These are phyloP conservation scores for Podaxis pistillaris DNA, from an alignment of 768 basidiomycete species.

Conservation along the genomic window DNA sequence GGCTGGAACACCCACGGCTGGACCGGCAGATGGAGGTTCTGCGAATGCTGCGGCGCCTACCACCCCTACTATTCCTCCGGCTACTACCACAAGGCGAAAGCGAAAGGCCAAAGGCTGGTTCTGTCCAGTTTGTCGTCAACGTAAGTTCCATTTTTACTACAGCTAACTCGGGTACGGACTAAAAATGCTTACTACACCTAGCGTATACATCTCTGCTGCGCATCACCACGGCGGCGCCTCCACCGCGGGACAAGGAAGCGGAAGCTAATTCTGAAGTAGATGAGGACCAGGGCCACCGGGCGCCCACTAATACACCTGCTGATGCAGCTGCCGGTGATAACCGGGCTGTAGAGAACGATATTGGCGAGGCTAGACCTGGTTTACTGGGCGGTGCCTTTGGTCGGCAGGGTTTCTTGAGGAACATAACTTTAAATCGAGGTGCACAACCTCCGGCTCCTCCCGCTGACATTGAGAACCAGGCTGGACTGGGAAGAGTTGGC, in stretches of 20 bases:
- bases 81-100: conserved; percentile 64
- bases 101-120: conserved; percentile 97
- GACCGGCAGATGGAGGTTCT: conserved; percentile 22
- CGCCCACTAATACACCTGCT: background rate
- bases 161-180: background rate
- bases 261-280: conserved; percentile 23
- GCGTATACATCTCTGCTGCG: conserved; percentile 88
- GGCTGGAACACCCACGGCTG: conserved; percentile 32
- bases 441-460: conserved; percentile 9
- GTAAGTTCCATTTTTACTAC: conserved; percentile 46
- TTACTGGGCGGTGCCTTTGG: conserved; percentile 20
- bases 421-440: conserved; percentile 19
- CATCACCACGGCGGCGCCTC: conserved; percentile 69
- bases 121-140: conserved; percentile 95
- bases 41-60: conserved; percentile 28
- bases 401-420: conserved; percentile 31
- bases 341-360: background rate
- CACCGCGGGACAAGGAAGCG: conserved; percentile 26
- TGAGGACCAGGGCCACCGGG: conserved; percentile 15
- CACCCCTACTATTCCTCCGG: conserved; percentile 23
- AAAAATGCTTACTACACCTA: conserved; percentile 25
- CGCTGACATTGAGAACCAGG: conserved; percentile 21
- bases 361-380: conserved; percentile 21
- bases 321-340: conserved; percentile 8
- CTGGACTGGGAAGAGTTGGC: conserved; percentile 18